Base-by-base conservation (phyloP, 768 basidiomycete genomes). In the Dictyophora rubrovolvata region DNA sequence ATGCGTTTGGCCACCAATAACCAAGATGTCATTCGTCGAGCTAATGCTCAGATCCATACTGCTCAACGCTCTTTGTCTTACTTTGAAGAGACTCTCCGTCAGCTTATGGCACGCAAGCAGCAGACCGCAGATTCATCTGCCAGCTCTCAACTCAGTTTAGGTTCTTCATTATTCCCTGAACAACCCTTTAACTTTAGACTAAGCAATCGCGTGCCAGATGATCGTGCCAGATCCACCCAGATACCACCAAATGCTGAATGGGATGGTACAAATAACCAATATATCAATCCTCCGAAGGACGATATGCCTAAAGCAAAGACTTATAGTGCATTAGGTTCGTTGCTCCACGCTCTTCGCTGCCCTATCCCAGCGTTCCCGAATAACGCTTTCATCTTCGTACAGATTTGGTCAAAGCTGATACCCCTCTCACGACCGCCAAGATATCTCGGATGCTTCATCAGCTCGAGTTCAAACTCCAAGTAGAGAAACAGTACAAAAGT, bases 371-470 rank as follows among this genome's bases (percentile, higher is more conserved):
- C 17, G 33, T 16, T 46, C 60, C 16, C 47, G 20, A 37, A 5
- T 34, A 37, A 17, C 52, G 49, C 50, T 28, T 28, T 28, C 28
- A 28, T 28, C 28, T 28, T 28, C 7, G 28, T 28, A 28, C 28
- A 79, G 96, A 99, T 77, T 76, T 99, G 62, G 92, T 96, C 72
- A 94, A 94, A 74, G 93, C 93, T 63, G 96, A 99, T 74, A 94
- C 94, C 49, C 94, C 95, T 16, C 84, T 95, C 68, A 93, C 93
- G 18, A 87, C 94, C 1, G 87, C 90, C 65, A 98, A 95, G 77
- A 98, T 99, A 70, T 90, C 93, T 47, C 84, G 84, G 65, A 97
- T 98, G 94, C 83, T 98, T 53, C 94, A 97, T 72, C 94, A 97
- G 72, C 85, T 99, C 62, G 94, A 98, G 73, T 99, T 97, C 82